These are phyloP conservation scores for Gracilaria gracilis DNA, from an alignment of 23 red algal genomes.

Conservation along the genomic window DNA sequence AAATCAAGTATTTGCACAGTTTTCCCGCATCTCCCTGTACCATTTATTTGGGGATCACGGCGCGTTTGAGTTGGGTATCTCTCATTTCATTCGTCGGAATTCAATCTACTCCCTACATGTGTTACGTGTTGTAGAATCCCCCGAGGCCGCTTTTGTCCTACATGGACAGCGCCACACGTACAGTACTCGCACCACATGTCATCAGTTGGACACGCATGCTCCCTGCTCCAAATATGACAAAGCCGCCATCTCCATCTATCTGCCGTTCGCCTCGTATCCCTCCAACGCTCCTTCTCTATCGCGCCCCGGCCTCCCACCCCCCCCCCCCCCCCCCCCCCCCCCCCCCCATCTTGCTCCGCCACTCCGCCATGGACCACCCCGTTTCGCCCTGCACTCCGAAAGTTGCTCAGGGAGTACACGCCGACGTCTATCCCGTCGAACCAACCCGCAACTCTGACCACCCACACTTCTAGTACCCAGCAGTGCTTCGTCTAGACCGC, in stretches of 20 bases:
- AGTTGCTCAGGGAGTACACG: constrained; percentile 26
- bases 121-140: too few relatives aligned
- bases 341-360: neutral
- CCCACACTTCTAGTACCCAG: constrained; percentile 36
- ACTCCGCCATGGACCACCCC: constrained; percentile 18
- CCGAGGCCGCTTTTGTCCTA: too few relatives aligned
- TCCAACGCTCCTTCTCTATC: neutral
- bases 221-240: neutral
- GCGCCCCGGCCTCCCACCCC: too few relatives aligned
- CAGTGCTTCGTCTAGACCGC: constrained; percentile 69
- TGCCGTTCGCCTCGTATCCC: neutral
- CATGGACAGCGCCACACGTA: too few relatives aligned
- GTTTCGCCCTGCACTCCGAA: constrained; percentile 49
- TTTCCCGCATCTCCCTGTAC: too few relatives aligned
- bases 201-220: neutral
- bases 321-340: neutral
- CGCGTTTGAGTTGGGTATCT: too few relatives aligned
- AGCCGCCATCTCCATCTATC: neutral
- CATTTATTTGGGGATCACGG: too few relatives aligned
- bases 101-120: too few relatives aligned
- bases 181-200: neutral
- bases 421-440: constrained; percentile 69
- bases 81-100: too few relatives aligned
- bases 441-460: constrained; percentile 19
- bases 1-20: too few relatives aligned